Evolutionary conservation across 2,329 filamentous ascomycete genomes (phyloP).

Genomic region (Cryphonectria radicalis): DNA sequence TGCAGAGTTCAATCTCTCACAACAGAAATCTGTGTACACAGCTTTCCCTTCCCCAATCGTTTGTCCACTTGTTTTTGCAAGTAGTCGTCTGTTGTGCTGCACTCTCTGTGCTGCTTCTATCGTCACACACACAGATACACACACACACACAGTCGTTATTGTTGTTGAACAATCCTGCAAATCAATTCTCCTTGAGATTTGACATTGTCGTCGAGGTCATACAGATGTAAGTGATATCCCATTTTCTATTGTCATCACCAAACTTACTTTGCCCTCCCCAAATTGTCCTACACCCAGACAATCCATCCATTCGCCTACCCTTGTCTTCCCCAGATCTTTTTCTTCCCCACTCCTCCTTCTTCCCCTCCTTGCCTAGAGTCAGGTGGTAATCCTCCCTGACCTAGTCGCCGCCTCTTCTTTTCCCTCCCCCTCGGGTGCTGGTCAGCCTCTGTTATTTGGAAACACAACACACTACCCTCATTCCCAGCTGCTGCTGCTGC

Average conservation of each 20-base stretch:
- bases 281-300: not conserved
- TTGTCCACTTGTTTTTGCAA: not conserved
- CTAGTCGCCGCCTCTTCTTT: too few species aligned
- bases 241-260: not conserved
- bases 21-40: not conserved
- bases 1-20: not conserved
- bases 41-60: too few species aligned
- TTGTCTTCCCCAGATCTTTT: slow-evolving; percentile 6
- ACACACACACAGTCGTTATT: not conserved
- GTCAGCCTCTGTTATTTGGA: not conserved
- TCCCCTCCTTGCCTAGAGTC: not conserved
- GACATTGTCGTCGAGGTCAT: not conserved
- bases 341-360: not conserved
- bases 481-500: too few species aligned
- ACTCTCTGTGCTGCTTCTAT: slow-evolving; percentile 10
- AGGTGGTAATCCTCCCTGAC: not conserved
- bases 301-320: not conserved
- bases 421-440: not conserved
- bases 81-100: not conserved
- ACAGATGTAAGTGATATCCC: not conserved
- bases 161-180: not conserved
- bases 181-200: not conserved
- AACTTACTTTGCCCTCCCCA: not conserved
- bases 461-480: too few species aligned
- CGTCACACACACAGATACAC: not conserved